Base-by-base conservation (phyloP, 2,329 filamentous ascomycete species). In the Paramyrothecium roridum region DNA sequence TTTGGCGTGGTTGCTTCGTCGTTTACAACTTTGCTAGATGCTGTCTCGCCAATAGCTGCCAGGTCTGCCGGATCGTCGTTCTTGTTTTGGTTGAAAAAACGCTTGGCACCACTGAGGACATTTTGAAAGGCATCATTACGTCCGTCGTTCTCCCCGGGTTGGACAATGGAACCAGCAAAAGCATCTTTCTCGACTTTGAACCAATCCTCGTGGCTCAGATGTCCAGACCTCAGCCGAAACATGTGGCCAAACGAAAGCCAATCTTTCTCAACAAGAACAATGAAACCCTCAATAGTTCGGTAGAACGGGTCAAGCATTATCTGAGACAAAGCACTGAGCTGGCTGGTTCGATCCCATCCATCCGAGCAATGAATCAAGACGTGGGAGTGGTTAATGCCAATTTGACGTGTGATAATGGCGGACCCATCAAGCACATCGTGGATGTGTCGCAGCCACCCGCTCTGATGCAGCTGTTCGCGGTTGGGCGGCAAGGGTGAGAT, bases 221-320 rank as follows among this genome's bases (percentile, higher is more conserved):
- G 89, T 3, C 95, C 95, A 16, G 90, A 90, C n/a, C 95, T 87
- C 65, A 96, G 86, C 54, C 92, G 86, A 73, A 99, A 99, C 88
- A 96, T 97, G 73, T 99, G 93, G 2, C 95, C 95, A 74, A 97
- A 99, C 0, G 93, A 95, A 13, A 99, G 76, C 91, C 95, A 99
- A 68, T 99, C 95, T 70, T 99, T 99, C 72, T 99, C 95, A 2
- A 99, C 83, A 8, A 99, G 77, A 2, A 96, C 87, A 63, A 98
- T 93, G 71, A 98, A 99, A 1, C 95, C 95, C 63, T 97, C 89
- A 51, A 99, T 78, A 0, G 95, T 98, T 52, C 95, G 86, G 70
- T 92, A 99, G 72, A 96, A 97, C 1, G 95, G 95, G 67, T 99
- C 95, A 10, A 99, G 82, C 78, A 96, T 93, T 43, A 99, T 81